Conservation (phyloP, 495 filamentous ascomycete genomes). For the Hypoxylon fuscum region DNA sequence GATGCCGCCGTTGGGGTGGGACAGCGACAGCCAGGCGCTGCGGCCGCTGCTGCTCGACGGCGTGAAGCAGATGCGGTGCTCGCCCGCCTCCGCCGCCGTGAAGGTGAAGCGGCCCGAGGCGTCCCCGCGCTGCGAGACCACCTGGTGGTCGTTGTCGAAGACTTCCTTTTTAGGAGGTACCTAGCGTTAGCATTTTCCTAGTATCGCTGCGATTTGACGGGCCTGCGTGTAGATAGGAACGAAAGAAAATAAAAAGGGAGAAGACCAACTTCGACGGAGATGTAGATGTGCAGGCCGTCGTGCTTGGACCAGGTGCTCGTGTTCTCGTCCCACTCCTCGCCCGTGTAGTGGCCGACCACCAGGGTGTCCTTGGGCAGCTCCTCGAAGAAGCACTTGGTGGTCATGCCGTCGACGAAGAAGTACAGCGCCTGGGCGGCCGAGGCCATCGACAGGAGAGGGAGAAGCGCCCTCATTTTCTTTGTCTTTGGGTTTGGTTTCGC, state of each 20-base stretch:
- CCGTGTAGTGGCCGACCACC: conserved; percentile 89
- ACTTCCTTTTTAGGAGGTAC: conserved; percentile 68
- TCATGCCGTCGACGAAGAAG: conserved; percentile 91
- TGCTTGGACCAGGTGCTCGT: conserved; percentile 71
- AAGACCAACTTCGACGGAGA: conserved; percentile 79
- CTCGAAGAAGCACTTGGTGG: conserved; percentile 94
- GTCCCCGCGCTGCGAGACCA: conserved; percentile 84
- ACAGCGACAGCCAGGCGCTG: conserved; percentile 74
- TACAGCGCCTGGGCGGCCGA: conserved; percentile 78
- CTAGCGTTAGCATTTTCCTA: not conserved
- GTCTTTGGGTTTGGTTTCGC: too few species aligned
- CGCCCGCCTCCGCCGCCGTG: conserved; percentile 90
- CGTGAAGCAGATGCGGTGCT: conserved; percentile 94
- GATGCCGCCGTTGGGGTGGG: conserved; percentile 73
- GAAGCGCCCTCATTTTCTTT: conserved; percentile 56
- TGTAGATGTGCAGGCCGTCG: conserved; percentile 79
- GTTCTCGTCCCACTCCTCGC: conserved; percentile 78
- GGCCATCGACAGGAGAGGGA: conserved; percentile 60
- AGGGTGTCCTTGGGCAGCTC: conserved; percentile 96
- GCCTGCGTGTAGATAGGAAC: too few species aligned
- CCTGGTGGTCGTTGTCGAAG: conserved; percentile 98
- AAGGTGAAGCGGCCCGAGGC: conserved; percentile 91
- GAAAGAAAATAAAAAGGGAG: conserved; percentile 25
- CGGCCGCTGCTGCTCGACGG: conserved; percentile 70
- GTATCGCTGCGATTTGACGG: too few species aligned